These are phyloP conservation scores for Groenewaldozyma sp. DNA, from an alignment of 1,139 yeast species.

Conservation along the genomic window DNA sequence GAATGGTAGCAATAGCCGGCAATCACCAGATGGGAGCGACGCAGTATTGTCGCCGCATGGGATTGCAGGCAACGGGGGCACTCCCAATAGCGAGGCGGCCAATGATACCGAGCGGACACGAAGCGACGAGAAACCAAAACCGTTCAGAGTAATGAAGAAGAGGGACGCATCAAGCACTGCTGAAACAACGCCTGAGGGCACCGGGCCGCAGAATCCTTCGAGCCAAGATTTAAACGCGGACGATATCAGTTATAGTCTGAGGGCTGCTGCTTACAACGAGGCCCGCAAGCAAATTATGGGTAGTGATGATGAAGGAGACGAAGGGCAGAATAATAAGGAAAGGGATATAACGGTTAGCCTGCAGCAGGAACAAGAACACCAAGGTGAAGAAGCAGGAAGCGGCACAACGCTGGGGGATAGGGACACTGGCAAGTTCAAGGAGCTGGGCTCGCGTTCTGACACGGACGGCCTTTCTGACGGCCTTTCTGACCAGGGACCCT, in stretches of 20 bases:
- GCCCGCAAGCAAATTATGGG: conserved; percentile 41
- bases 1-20: background rate
- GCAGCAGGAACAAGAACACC: conserved; percentile 3
- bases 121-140: background rate
- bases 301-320: conserved; percentile 26
- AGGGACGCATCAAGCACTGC: background rate
- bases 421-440: background rate
- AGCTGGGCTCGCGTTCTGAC: background rate
- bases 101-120: too few relatives aligned
- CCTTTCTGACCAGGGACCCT: background rate
- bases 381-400: background rate
- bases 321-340: conserved; percentile 6
- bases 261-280: conserved; percentile 37
- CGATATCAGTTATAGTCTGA: conserved; percentile 7
- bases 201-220: background rate
- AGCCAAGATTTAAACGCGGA: background rate
- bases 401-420: background rate
- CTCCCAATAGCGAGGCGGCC: background rate
- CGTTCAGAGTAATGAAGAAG: conserved; percentile 1
- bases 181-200: background rate
- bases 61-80: too few relatives aligned
- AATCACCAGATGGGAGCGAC: background rate
- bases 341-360: background rate
- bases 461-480: too few relatives aligned
- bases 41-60: background rate